Evolutionary conservation across 1,284 basidiomycete species (phyloP), one percentile per base, ranked within the genome.

Genomic region (Ganoderma meredithae): DNA sequence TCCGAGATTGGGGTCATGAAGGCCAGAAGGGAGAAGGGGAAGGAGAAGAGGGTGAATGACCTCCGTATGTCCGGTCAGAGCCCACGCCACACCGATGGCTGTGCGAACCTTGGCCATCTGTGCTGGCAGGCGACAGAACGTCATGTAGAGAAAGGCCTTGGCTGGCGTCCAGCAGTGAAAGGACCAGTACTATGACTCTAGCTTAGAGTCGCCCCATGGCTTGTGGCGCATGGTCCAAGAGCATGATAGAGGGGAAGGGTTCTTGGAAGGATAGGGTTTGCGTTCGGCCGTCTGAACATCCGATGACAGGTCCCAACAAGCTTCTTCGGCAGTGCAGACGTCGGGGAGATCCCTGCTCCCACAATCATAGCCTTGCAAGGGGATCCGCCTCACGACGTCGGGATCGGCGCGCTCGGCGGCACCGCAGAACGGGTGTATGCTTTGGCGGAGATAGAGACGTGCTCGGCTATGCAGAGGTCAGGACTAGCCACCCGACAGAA

Each of bases 271-370:
- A 60, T 39, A 2, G 39, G 13, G 6, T 41, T 25, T 22, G 36
- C 12, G 13, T 55, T n/a, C 36, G 58, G 22, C n/a, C 39, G 39
- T 40, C 58, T 25, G 39, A 22, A 25, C 36, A 41, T 41, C 25
- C 58, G n/a, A 25, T 49, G 47, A 22, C 7, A 60, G 58, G 33
- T 41, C 58, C 58, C 58, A 40, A 40, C 58, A 22, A 40, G 13
- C 39, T 60, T 60, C 39, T 60, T 40, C 58, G 22, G 12, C 39
- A 60, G 47, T 49, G 22, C 39, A 40, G 13, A 15, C n/a, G 36
- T 39, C 39, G 33, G n/a, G 56, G 36, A 60, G 58, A 40, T 60
- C 58, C 39, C 22, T 1, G 58, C 58, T 60, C 58, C 19, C 58
- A 41, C 39, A 41, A 13, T 15, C 39, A 60, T 33, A 22, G 56